A percentile compares a stretch with the other conserved stretches of the same genome.
Conservation (phyloP, 768 basidiomycete species). For the Tephrocybe sp. region DNA sequence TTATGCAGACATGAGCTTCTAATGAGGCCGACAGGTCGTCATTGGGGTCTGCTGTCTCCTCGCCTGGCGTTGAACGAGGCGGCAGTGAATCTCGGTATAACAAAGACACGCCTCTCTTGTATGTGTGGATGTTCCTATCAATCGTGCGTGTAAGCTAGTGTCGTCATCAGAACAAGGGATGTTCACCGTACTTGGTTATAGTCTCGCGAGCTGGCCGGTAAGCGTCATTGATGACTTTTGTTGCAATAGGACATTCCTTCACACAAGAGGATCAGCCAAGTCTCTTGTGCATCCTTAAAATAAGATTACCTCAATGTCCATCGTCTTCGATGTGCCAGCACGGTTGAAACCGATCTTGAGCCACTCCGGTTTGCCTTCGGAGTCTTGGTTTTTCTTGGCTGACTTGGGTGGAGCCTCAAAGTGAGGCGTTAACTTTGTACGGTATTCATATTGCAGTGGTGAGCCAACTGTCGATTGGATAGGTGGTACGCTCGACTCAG, state of each 20-base stretch:
- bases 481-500: slow-evolving; percentile 52
- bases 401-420: slow-evolving; percentile 74
- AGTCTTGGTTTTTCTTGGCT: slow-evolving; percentile 21
- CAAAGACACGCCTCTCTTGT: slow-evolving; percentile 86
- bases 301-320: slow-evolving; percentile 84
- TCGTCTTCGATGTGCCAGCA: slow-evolving; percentile 64
- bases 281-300: background rate
- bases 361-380: slow-evolving; percentile 52
- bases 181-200: slow-evolving; percentile 58
- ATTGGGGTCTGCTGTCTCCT: slow-evolving; percentile 22
- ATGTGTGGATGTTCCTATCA: slow-evolving; percentile 70
- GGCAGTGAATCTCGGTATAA: slow-evolving; percentile 79
- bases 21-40: slow-evolving; percentile 37
- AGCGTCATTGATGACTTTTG: slow-evolving; percentile 71
- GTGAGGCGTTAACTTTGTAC: slow-evolving; percentile 97
- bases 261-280: background rate
- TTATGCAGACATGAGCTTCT: slow-evolving; percentile 74
- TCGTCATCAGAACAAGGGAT: background rate
- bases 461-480: slow-evolving; percentile 80
- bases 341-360: slow-evolving; percentile 88
- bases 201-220: slow-evolving; percentile 57
- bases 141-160: slow-evolving; percentile 4
- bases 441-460: slow-evolving; percentile 86
- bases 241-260: slow-evolving; percentile 92
- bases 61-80: slow-evolving; percentile 21